Percentiles rank a stretch among this genome's conserved stretches.
phyloP scores from a whole-genome alignment of 2,329 filamentous ascomycete species.

The Xylogone sp. region DNA sequence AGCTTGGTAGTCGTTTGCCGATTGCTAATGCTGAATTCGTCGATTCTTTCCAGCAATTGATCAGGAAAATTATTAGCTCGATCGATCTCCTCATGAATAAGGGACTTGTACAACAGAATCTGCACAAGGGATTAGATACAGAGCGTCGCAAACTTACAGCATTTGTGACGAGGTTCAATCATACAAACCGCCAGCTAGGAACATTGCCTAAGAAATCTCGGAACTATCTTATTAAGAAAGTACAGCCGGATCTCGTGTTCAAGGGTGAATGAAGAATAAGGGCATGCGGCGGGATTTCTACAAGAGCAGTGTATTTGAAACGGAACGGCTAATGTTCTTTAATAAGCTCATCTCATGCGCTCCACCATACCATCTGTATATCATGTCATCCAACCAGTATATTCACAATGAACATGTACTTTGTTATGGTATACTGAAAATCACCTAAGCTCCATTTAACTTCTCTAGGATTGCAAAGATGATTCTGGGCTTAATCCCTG shows the following conservation, averaged over 20 bases:
- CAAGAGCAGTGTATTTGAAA: too few species aligned
- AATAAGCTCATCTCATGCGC: too few species aligned
- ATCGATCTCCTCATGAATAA: slow-evolving; percentile 26
- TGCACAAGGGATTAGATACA: slow-evolving; percentile 19
- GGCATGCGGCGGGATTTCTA: not conserved
- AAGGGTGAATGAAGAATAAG: not conserved
- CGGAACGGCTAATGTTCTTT: too few species aligned
- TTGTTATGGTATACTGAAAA: too few species aligned
- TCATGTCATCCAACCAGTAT: too few species aligned
- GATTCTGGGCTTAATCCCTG: too few species aligned
- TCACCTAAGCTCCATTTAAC: too few species aligned
- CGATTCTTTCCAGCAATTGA: slow-evolving; percentile 17
- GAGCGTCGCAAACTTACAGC: slow-evolving; percentile 31
- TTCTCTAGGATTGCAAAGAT: too few species aligned
- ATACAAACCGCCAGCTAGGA: not conserved
- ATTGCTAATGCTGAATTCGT: slow-evolving; percentile 4
- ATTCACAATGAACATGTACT: too few species aligned
- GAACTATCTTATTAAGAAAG: not conserved
- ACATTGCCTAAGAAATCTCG: not conserved
- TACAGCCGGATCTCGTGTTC: not conserved
- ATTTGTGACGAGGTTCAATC: slow-evolving; percentile 25
- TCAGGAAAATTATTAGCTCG: slow-evolving; percentile 27
- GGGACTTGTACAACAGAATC: slow-evolving; percentile 21
- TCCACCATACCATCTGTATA: too few species aligned
- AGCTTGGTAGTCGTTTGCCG: not conserved